Base-by-base conservation (phyloP, 2,329 filamentous ascomycete species). In the Scedosporium boydii region DNA sequence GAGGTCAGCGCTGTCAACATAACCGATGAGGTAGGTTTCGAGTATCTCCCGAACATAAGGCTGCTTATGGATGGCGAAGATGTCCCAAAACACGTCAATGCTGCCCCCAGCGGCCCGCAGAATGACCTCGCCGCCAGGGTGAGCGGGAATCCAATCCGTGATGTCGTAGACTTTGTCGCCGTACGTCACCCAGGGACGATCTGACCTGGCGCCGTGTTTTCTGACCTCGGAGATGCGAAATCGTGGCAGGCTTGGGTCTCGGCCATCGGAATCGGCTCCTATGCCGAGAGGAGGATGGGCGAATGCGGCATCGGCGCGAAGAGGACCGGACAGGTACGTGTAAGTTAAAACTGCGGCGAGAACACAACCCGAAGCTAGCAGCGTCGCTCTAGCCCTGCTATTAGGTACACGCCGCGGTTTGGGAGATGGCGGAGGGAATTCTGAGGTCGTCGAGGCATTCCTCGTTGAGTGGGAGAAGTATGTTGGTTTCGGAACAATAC, bases 71-170 rank as follows among this genome's bases (percentile, higher is more conserved):
- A 89, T 88, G 57, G 80, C 78, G 69, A 89, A 89, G 61, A 89
- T 87, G 64, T 87, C 77, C 87, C 87, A 89, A 72, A 88, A 89
- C 0, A 82, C 81, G 60, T 89, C 86, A 59, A 89, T 82, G 62
- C 80, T 82, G 44, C 82, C 81, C 3, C 87, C 87, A 1, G 84
- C 85, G 1, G 87, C 87, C 34, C 83, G 80, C 7, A 89, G 75
- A 63, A 89, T 89, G 14, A 89, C 84, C 60, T 87, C 82, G 51
- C 87, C 87, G 3, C 87, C 87, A 0, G 87, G 87, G 68, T 89
- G 87, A 0, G 80, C 84, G 1, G 78, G 75, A 23, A 89, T 74
- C 84, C 86, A 89, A 59, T 88, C 84, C 1, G 86, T 89, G 60
- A 89, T 89, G 68, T 89, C 83, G 76, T 89, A 89, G 21, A 89